Evolutionary conservation across 805 yeast genomes (phyloP), one percentile per base, ranked within the genome.

Genomic region (Starmerella davenportii): DNA sequence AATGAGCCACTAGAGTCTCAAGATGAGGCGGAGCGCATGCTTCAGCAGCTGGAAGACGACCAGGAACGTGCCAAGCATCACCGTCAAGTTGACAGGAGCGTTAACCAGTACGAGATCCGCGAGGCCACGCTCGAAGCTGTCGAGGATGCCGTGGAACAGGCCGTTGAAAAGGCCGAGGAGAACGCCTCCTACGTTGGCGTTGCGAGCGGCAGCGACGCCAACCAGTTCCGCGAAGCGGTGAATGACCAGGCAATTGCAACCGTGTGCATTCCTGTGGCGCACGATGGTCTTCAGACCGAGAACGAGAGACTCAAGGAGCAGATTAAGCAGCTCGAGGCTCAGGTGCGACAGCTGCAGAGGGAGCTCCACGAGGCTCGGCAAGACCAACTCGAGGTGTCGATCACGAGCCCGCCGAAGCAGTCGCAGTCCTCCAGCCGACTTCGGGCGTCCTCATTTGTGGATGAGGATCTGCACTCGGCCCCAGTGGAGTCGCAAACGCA

Each of bases 401-500:
- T 47, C 18, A 48, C 51, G 17, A 47, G 53, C 4, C 49, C 41
- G 13, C 40, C 34, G 25, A 29, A 7, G 9, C 19, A 5, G 32
- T 14, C 32, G 29, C 33, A 21, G n/a, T 11, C 33, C 33, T 9
- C 37, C 35, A 14, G 21, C 30, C 7, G 38, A 35, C 21, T 16
- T 15, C 38, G 49, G 20, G 19, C 46, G 3, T 35, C 59, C 7
- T 54, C 58, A 23, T 53, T 51, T 34, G 56, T 51, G 13, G 60
- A 53, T 35, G 56, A 58, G 15, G 62, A 57, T 23, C 45, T 58
- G 19, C 63, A 64, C 38, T 52, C 68, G 23, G 70, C 69, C 43
- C 68, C 72, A 5, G 66, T 67, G 11, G 74, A 72, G 65, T 71
- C 45, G 63, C 68, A 44, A 48, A 45, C 19, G 45, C 48, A 49